Conservation (phyloP, 2,329 filamentous ascomycete genomes). For the Cladophialophora exuberans region DNA sequence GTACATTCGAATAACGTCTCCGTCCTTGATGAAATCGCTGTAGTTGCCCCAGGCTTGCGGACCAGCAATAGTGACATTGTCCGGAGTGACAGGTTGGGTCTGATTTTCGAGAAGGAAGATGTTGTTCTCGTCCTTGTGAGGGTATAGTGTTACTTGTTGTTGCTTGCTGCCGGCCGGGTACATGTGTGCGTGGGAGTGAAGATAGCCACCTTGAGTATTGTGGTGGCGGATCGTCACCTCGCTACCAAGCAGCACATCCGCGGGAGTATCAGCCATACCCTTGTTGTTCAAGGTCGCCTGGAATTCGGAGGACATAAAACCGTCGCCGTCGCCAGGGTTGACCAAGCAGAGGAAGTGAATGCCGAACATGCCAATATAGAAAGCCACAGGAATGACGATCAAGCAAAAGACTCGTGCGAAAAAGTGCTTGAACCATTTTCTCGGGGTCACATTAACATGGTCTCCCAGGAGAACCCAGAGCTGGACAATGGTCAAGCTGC, state of each 20-base stretch:
- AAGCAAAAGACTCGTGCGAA: conserved; percentile 88
- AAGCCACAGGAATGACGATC: conserved; percentile 81
- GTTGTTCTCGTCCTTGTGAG: conserved; percentile 99
- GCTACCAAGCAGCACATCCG: conserved; percentile 87
- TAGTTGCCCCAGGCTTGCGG: conserved; percentile 81
- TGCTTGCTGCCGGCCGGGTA: conserved; percentile 97
- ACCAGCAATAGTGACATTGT: conserved; percentile 77
- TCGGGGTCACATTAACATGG: conserved; percentile 79
- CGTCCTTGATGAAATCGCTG: conserved; percentile 72
- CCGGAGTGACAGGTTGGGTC: conserved; percentile 76
- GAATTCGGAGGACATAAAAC: conserved; percentile 99
- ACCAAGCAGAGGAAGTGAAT: conserved; percentile 93
- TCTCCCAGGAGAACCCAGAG: conserved; percentile 95
- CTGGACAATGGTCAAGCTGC: conserved; percentile 84
- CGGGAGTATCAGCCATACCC: conserved; percentile 91
- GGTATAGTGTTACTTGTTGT: conserved; percentile 97
- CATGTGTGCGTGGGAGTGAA: conserved; percentile 97
- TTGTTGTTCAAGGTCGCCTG: conserved; percentile 97
- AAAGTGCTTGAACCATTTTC: conserved; percentile 91
- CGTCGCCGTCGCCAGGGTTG: conserved; percentile 96
- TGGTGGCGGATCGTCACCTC: conserved; percentile 85
- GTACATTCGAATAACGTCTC: conserved; percentile 79
- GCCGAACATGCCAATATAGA: conserved; percentile 96
- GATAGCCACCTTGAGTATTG: conserved; percentile 96
- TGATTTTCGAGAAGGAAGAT: conserved; percentile 93